A percentile compares a stretch with the other conserved stretches of the same genome.
Evolutionary conservation across 2,329 filamentous ascomycete genomes (phyloP).

Genomic region (Atkinsonella texensis): DNA sequence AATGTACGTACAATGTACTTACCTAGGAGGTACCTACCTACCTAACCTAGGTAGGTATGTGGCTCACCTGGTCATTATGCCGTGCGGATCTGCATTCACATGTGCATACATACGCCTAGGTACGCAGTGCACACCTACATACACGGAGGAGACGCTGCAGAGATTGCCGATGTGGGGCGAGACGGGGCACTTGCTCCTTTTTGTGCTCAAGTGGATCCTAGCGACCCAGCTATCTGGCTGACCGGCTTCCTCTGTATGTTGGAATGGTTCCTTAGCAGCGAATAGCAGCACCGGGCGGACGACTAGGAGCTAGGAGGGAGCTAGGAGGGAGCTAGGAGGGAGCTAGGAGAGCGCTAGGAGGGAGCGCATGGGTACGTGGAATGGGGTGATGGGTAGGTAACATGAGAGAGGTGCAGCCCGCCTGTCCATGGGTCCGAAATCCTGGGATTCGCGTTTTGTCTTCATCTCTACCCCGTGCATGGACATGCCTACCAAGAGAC

Average conservation of each 20-base stretch:
- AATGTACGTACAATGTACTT: too few species aligned
- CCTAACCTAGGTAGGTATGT: too few species aligned
- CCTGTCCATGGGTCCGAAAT: not conserved
- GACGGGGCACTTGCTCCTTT: too few species aligned
- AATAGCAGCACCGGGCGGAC: not conserved
- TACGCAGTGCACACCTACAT: not conserved
- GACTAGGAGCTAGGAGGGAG: not conserved
- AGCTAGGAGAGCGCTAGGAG: not conserved
- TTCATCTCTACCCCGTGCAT: not conserved
- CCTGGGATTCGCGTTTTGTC: constrained; percentile 2
- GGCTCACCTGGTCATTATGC: too few species aligned
- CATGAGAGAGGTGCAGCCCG: not conserved
- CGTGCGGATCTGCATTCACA: too few species aligned
- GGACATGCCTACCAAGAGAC: too few species aligned
- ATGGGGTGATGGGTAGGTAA: not conserved
- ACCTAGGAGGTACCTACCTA: not conserved
- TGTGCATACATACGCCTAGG: not conserved
- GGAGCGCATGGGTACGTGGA: not conserved
- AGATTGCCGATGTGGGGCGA: constrained; percentile 1
- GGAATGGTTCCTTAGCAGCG: not conserved
- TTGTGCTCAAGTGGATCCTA: constrained; percentile 3
- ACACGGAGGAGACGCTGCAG: not conserved
- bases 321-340: not conserved
- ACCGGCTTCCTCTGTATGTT: constrained; percentile 1
- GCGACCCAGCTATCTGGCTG: constrained; percentile 3